Evolutionary conservation across 2,329 filamentous ascomycete species (phyloP).

Genomic region (Ploettnerulaceae sp.): DNA sequence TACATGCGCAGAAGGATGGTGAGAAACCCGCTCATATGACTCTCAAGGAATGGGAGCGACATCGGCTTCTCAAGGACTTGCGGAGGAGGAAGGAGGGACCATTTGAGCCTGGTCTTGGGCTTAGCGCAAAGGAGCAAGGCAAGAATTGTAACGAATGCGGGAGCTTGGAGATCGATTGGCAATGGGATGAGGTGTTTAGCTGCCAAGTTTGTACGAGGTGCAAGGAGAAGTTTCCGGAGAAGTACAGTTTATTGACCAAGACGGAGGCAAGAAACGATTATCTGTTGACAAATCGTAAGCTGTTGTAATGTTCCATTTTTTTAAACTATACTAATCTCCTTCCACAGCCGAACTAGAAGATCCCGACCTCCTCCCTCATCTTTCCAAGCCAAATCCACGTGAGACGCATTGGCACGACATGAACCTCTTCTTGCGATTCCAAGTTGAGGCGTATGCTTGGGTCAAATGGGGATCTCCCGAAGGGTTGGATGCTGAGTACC

Average conservation of each 20-base stretch:
- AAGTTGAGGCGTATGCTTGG: constrained; percentile 88
- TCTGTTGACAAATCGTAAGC: constrained; percentile 81
- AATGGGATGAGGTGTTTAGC: constrained; percentile 83
- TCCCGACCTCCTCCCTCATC: constrained; percentile 75
- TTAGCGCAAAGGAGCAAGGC: constrained; percentile 56
- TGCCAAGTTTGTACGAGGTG: constrained; percentile 73
- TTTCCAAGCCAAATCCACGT: constrained; percentile 88
- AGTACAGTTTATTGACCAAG: constrained; percentile 93
- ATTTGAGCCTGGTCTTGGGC: constrained; percentile 82
- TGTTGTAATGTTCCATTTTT: neutral
- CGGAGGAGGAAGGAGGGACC: constrained; percentile 71
- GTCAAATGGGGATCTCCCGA: constrained; percentile 89
- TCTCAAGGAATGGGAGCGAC: constrained; percentile 81
- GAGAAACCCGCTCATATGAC: constrained; percentile 85
- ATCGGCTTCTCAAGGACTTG: constrained; percentile 69
- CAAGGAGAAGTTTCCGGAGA: constrained; percentile 86
- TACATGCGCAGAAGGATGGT: constrained; percentile 52
- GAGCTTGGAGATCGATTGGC: constrained; percentile 85
- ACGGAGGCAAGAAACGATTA: constrained; percentile 96
- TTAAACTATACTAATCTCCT: neutral
- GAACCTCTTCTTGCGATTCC: constrained; percentile 92
- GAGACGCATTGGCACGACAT: constrained; percentile 97
- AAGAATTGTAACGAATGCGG: constrained; percentile 81
- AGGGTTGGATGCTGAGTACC: constrained; percentile 83
- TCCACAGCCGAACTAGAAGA: constrained; percentile 79